phyloP scores from a whole-genome alignment of 2,329 filamentous ascomycete genomes.

The Sporothrix brunneoviolacea region DNA sequence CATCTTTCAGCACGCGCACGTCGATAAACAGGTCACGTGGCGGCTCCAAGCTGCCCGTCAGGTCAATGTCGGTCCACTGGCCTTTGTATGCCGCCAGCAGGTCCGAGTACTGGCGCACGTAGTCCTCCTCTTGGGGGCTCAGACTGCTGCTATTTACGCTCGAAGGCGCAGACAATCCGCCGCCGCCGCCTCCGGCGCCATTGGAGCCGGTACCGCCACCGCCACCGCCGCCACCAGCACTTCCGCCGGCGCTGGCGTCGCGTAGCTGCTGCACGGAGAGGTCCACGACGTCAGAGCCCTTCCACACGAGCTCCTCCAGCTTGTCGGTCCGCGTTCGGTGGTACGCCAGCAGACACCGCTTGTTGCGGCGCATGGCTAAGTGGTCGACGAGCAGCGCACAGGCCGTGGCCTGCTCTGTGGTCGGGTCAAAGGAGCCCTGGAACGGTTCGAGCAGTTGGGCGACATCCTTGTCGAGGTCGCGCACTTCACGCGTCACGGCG shows the following conservation, averaged over 20 bases:
- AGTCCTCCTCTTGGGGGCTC: conserved; percentile 94
- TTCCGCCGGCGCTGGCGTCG: conserved; percentile 25
- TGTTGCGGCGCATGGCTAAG: conserved; percentile 90
- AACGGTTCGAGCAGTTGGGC: conserved; percentile 73
- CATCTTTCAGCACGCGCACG: conserved; percentile 90
- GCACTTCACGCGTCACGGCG: conserved; percentile 80
- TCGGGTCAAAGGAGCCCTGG: conserved; percentile 77
- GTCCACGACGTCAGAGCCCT: conserved; percentile 75
- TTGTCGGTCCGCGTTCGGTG: conserved; percentile 86
- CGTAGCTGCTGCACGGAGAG: conserved; percentile 51
- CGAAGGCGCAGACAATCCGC: too few species aligned
- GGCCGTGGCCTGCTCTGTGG: conserved; percentile 73
- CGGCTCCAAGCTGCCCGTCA: conserved; percentile 88
- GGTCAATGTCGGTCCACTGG: conserved; percentile 95
- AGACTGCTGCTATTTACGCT: conserved; percentile 78
- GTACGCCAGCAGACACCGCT: conserved; percentile 90
- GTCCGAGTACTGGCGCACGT: conserved; percentile 85
- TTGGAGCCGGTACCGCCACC: conserved; percentile 27
- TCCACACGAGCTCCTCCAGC: conserved; percentile 90
- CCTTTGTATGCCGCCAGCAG: conserved; percentile 94
- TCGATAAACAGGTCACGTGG: conserved; percentile 96
- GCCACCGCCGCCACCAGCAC: conserved; percentile 27
- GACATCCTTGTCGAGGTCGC: conserved; percentile 85
- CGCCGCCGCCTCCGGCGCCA: too few species aligned
- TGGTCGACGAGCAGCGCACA: conserved; percentile 90